A percentile compares a stretch with the other conserved stretches of the same genome.
Conservation (phyloP, 805 yeast genomes). For the Lachancea waltii region DNA sequence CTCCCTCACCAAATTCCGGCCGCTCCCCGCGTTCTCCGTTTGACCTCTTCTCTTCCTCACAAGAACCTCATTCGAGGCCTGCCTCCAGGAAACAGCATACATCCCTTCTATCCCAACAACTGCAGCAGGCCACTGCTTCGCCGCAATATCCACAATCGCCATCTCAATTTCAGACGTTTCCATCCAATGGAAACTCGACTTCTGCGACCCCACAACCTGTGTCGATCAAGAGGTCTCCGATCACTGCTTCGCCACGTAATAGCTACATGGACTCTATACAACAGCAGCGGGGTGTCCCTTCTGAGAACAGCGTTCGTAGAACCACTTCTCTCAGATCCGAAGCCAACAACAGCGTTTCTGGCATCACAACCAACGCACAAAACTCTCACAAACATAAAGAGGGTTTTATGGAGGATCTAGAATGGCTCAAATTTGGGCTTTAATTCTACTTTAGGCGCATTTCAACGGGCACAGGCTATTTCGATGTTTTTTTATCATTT, state of each 20-base stretch:
- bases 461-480: not conserved
- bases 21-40: slow-evolving; percentile 19
- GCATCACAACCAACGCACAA: slow-evolving; percentile 7
- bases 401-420: slow-evolving; percentile 25
- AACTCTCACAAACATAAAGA: slow-evolving; percentile 11
- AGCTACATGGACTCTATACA: slow-evolving; percentile 23
- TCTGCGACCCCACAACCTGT: slow-evolving; percentile 8
- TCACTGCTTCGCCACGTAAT: slow-evolving; percentile 22
- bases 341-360: slow-evolving; percentile 5
- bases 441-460: slow-evolving; percentile 7
- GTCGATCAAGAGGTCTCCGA: slow-evolving; percentile 7
- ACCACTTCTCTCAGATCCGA: slow-evolving; percentile 6
- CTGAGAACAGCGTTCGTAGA: slow-evolving; percentile 6
- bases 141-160: slow-evolving; percentile 7
- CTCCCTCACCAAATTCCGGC: slow-evolving; percentile 15
- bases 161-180: slow-evolving; percentile 7
- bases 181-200: slow-evolving; percentile 1
- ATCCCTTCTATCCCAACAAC: slow-evolving; percentile 32
- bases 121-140: slow-evolving; percentile 21
- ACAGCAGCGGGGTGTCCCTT: slow-evolving; percentile 20
- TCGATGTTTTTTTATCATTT: not conserved
- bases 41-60: slow-evolving; percentile 17
- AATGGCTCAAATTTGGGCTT: slow-evolving; percentile 33
- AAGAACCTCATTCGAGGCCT: slow-evolving; percentile 15
- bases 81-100: slow-evolving; percentile 25